Evolutionary conservation across 2,329 filamentous ascomycete genomes (phyloP).

Genomic region (Myriangium duriaei): DNA sequence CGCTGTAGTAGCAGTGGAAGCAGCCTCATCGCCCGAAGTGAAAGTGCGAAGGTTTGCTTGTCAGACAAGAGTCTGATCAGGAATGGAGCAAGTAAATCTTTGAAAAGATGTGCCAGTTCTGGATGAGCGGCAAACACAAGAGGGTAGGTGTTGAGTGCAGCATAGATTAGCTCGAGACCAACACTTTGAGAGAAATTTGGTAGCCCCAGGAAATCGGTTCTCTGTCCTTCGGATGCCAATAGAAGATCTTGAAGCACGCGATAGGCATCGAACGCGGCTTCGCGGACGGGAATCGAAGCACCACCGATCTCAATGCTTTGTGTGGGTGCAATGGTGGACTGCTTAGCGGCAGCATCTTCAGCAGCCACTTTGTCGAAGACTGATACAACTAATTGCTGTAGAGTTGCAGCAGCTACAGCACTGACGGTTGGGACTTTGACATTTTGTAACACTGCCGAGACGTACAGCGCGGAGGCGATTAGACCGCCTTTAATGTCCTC

Average conservation of each 20-base stretch:
- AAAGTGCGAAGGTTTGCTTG: slow-evolving; percentile 66
- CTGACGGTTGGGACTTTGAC: slow-evolving; percentile 91
- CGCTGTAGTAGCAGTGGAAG: slow-evolving; percentile 68
- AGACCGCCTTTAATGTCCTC: slow-evolving; percentile 68
- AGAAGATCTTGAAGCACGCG: slow-evolving; percentile 84
- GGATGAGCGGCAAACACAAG: slow-evolving; percentile 63
- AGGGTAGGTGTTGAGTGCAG: slow-evolving; percentile 75
- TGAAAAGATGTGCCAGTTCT: slow-evolving; percentile 70
- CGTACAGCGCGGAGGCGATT: slow-evolving; percentile 70
- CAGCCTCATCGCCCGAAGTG: slow-evolving; percentile 70
- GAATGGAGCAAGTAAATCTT: slow-evolving; percentile 68
- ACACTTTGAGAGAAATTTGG: slow-evolving; percentile 69
- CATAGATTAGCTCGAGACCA: slow-evolving; percentile 83
- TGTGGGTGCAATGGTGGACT: slow-evolving; percentile 39
- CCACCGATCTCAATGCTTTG: slow-evolving; percentile 57
- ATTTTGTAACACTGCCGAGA: slow-evolving; percentile 81
- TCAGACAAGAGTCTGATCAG: slow-evolving; percentile 67
- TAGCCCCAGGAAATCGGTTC: slow-evolving; percentile 69
- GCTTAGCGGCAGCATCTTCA: slow-evolving; percentile 55
- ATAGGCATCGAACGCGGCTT: slow-evolving; percentile 76
- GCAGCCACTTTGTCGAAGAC: slow-evolving; percentile 82
- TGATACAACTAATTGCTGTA: slow-evolving; percentile 84
- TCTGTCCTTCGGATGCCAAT: slow-evolving; percentile 71
- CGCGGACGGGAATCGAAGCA: slow-evolving; percentile 52
- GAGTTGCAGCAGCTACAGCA: slow-evolving; percentile 88